Conservation (phyloP, 352 stramenopile genomes). For the Aphanomyces stellatus region DNA sequence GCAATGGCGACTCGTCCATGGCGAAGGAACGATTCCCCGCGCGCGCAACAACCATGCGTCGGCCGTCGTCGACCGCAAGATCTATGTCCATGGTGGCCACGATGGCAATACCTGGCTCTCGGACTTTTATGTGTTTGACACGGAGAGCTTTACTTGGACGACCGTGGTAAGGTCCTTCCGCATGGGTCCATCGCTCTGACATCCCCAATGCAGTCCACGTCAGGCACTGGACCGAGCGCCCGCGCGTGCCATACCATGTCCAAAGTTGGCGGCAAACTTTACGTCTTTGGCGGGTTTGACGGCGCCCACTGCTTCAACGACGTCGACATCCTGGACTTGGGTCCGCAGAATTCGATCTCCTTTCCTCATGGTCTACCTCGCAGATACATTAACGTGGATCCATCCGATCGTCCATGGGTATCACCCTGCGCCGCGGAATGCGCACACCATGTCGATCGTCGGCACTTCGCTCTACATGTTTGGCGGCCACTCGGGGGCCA, state of each 20-base stretch:
- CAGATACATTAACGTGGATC: conserved; percentile 20
- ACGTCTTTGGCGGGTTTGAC: conserved; percentile 21
- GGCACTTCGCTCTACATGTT: conserved; percentile 21
- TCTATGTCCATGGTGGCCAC: conserved; percentile 36
- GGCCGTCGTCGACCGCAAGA: conserved; percentile 19
- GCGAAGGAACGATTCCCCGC: conserved; percentile 44
- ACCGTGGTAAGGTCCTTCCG: conserved; percentile 11
- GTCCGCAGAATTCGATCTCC: neutral
- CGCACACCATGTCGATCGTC: conserved; percentile 19
- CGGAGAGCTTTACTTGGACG: conserved; percentile 8
- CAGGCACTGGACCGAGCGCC: conserved; percentile 9
- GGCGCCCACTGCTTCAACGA: conserved; percentile 21
- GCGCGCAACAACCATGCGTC: conserved; percentile 55
- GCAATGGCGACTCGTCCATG: conserved; percentile 58
- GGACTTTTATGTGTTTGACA: conserved; percentile 23
- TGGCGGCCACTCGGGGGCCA: conserved; percentile 20
- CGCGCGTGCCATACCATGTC: conserved; percentile 21
- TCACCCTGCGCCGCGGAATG: conserved; percentile 20
- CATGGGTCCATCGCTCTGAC: too few species aligned
- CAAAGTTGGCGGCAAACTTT: conserved; percentile 19
- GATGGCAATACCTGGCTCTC: conserved; percentile 20
- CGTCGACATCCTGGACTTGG: conserved; percentile 21
- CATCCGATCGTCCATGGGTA: conserved; percentile 18
- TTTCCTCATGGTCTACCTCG: neutral
- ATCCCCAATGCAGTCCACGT: conserved; percentile 2